These are phyloP conservation scores for Pichia sp. DNA, from an alignment of 1,139 yeast genomes.

Conservation along the genomic window DNA sequence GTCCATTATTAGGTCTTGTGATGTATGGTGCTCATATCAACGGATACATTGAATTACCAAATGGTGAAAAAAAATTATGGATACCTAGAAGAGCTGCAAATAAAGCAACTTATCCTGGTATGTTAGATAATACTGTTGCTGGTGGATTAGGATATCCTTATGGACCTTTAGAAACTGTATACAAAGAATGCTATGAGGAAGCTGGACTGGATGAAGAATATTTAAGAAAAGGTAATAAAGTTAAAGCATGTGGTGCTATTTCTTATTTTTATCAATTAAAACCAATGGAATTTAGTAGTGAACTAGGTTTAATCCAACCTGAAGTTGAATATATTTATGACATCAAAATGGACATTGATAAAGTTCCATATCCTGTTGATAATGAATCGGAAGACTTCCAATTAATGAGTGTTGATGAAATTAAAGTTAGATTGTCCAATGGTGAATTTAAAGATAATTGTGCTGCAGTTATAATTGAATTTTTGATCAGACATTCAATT, in stretches of 20 bases:
- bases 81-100: conserved; percentile 70
- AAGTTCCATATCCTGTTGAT: conserved; percentile 68
- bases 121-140: conserved; percentile 89
- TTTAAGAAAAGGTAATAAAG: conserved; percentile 34
- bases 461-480: conserved; percentile 73
- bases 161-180: conserved; percentile 66
- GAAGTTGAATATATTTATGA: conserved; percentile 84
- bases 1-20: conserved; percentile 75
- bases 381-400: conserved; percentile 77
- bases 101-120: conserved; percentile 84
- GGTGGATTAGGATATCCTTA: conserved; percentile 88
- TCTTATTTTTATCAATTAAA: conserved; percentile 51
- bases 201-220: conserved; percentile 64
- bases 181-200: conserved; percentile 86
- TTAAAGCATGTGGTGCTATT: conserved; percentile 56
- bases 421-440: conserved; percentile 38
- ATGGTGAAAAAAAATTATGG: conserved; percentile 61
- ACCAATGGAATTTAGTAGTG: conserved; percentile 30
- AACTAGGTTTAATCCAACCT: conserved; percentile 65
- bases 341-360: conserved; percentile 44
- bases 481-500: conserved; percentile 74
- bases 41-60: conserved; percentile 52
- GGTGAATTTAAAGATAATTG: conserved; percentile 87
- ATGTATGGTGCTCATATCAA: conserved; percentile 87
- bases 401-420: conserved; percentile 55